Conservation (phyloP, 2,329 filamentous ascomycete genomes). For the Lecanicillium sp. region DNA sequence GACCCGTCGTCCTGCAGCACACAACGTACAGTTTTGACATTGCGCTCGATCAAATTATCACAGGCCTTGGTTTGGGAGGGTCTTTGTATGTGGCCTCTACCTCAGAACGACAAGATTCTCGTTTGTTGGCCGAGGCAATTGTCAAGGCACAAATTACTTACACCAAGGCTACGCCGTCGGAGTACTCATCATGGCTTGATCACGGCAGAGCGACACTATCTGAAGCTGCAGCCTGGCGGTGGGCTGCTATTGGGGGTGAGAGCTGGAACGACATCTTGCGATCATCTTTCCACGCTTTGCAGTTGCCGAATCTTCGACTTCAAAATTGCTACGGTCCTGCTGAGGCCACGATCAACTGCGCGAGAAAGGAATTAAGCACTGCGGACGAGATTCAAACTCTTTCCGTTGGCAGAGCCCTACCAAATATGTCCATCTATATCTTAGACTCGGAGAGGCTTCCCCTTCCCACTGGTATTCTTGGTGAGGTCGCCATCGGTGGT, state of each 20-base stretch:
- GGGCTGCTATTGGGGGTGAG: conserved; percentile 13
- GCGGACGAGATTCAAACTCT: too few species aligned
- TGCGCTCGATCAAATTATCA: conserved; percentile 28
- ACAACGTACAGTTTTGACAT: conserved; percentile 32
- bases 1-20: conserved; percentile 27
- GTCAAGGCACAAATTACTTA: conserved; percentile 23
- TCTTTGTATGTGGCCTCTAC: conserved; percentile 24
- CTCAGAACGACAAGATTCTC: conserved; percentile 24
- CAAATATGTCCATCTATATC: conserved; percentile 26
- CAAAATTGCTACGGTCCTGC: conserved; percentile 11
- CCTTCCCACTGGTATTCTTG: conserved; percentile 26
- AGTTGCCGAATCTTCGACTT: conserved; percentile 6
- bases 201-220: conserved; percentile 10
- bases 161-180: conserved; percentile 31
- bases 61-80: conserved; percentile 26
- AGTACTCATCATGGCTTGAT: conserved; percentile 25
- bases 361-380: too few species aligned
- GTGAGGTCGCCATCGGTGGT: conserved; percentile 23
- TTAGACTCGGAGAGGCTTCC: conserved; percentile 22
- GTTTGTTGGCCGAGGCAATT: conserved; percentile 26
- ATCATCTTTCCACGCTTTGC: conserved; percentile 9
- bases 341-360: too few species aligned
- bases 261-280: conserved; percentile 7
- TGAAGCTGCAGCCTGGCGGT: conserved; percentile 12
- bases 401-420: conserved; percentile 3